A percentile compares a stretch with the other conserved stretches of the same genome.
phyloP scores from a whole-genome alignment of 331 rosid genomes.

The Phaseolus coccineus region DNA sequence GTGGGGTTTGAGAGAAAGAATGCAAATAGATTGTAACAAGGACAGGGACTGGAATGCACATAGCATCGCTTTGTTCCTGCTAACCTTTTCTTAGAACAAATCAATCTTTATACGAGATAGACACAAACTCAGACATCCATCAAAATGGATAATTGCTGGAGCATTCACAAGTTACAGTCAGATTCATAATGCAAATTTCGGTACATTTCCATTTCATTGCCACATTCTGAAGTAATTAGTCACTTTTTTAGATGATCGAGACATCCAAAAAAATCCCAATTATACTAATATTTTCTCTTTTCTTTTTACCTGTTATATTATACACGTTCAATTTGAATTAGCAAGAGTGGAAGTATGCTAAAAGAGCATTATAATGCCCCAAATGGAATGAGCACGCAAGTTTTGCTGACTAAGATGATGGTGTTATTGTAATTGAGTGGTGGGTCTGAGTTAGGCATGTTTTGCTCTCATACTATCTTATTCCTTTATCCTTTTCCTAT shows the following conservation, averaged over 20 bases:
- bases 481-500: conserved; percentile 25
- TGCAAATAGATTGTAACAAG: conserved; percentile 36
- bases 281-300: conserved; percentile 19
- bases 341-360: conserved; percentile 44
- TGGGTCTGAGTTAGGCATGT: conserved; percentile 48
- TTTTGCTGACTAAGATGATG: conserved; percentile 48
- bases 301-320: conserved; percentile 23
- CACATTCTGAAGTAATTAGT: conserved; percentile 48
- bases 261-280: conserved; percentile 40
- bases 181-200: conserved; percentile 40
- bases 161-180: conserved; percentile 40
- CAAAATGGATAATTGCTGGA: conserved; percentile 42
- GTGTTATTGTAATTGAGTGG: conserved; percentile 48
- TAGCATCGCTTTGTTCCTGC: background rate
- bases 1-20: conserved; percentile 44
- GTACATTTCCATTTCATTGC: conserved; percentile 48
- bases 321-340: conserved; percentile 8
- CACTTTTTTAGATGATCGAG: conserved; percentile 46
- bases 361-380: conserved; percentile 31
- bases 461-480: conserved; percentile 15
- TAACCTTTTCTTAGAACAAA: conserved; percentile 24
- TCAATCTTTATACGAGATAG: conserved; percentile 18
- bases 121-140: conserved; percentile 13
- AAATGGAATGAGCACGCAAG: conserved; percentile 42
- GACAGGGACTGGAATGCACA: conserved; percentile 33